Base-by-base conservation (phyloP, 345 rosid genomes). In the Syzygium oleosum region DNA sequence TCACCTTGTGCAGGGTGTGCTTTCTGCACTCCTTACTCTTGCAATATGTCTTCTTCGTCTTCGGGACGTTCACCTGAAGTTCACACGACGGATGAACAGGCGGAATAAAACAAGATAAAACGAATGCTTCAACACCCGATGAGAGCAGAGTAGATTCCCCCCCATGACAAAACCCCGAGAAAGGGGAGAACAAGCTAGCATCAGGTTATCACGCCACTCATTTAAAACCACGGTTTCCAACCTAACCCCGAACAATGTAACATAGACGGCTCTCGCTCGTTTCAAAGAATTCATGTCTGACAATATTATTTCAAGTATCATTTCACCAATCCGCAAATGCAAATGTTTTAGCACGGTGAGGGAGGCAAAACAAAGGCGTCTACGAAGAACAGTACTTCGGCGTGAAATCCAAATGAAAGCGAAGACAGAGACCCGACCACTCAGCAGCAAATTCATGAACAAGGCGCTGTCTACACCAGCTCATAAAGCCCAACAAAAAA, bases 1-100 rank as follows among this genome's bases (percentile, higher is more conserved):
- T 89, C 56, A 89, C 91, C 86, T 87, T 87, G 56, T 87, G 91
- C 89, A 89, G 49, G 53, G 90, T 89, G 77, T 89, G 91, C 90
- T 87, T 84, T 84, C 68, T 84, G 87, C 88, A 84, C n/a, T 80
- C 90, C 85, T 87, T 87, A 49, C 63, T 88, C 84, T 88, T 88
- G 89, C 89, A 88, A 84, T 88, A 88, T 22, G 89, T 88, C 89
- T 88, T 88, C 89, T 88, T 88, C n/a, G 89, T 88, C 86, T 88
- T 88, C 3, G 89, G 89, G 68, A 88, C 89, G 25, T 88, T 88
- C 89, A 88, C 89, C 89, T 88, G 54, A 54, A 56, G 41, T 73
- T 73, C 27, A 73, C 49, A 73, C 1, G 7, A 73, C 10, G 83
- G 27, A 38, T 73, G 15, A 73, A 27, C 83, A 73, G 38, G 21